A percentile compares a stretch with the other conserved stretches of the same genome.
Evolutionary conservation across 2,329 filamentous ascomycete genomes (phyloP).

Genomic region (Penicillium sp.): DNA sequence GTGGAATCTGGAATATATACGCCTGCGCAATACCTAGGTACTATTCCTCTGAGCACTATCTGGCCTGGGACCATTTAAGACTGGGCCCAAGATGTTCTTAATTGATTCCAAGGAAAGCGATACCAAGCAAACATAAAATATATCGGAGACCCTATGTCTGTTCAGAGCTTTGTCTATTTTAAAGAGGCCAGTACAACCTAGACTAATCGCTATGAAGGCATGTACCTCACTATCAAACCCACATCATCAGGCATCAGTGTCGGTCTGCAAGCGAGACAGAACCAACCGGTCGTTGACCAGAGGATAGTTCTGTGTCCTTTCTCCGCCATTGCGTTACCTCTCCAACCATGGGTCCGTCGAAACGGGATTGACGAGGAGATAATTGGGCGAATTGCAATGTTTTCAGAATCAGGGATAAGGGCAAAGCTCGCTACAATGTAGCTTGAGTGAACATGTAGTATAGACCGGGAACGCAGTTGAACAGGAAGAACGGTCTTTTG

Average conservation of each 20-base stretch:
- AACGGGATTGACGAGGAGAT: slow-evolving; percentile 67
- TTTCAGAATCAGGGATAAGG: too few species aligned
- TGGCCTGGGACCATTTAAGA: too few species aligned
- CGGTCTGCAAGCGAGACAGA: slow-evolving; percentile 42
- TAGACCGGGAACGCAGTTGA: neutral
- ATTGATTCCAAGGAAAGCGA: too few species aligned
- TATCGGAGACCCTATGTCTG: too few species aligned
- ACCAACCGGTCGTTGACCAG: slow-evolving; percentile 19
- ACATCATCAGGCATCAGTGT: slow-evolving; percentile 33
- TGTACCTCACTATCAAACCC: slow-evolving; percentile 44
- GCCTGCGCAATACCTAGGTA: too few species aligned
- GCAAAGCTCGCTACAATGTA: neutral
- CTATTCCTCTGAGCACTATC: too few species aligned
- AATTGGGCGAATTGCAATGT: slow-evolving; percentile 59
- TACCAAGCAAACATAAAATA: too few species aligned
- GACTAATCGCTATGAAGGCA: neutral
- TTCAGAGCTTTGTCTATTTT: too few species aligned
- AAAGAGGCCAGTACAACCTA: neutral
- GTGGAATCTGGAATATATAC: neutral
- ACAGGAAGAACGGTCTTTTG: too few species aligned
- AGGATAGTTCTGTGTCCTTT: slow-evolving; percentile 50
- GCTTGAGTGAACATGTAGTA: neutral
- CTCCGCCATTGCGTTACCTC: slow-evolving; percentile 94
- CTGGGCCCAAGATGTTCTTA: too few species aligned
- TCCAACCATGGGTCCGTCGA: slow-evolving; percentile 55